Conservation (phyloP, 345 rosid species). For the Euphorbia lathyris region DNA sequence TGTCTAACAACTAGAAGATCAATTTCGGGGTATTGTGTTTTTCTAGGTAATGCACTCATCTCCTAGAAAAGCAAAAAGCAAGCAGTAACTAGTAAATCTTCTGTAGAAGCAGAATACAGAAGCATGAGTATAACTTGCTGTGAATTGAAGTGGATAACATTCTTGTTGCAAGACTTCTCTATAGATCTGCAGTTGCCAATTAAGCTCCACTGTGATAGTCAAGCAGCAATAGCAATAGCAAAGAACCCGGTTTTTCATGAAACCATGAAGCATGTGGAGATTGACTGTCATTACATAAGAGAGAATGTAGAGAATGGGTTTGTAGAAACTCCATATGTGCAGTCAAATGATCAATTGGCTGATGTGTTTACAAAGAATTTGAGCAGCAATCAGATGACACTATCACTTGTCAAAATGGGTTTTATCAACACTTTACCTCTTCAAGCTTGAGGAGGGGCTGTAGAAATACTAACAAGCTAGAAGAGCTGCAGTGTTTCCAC, state of each 20-base stretch:
- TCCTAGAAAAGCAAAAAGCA: background rate
- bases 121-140: background rate
- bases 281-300: background rate
- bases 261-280: background rate
- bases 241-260: background rate
- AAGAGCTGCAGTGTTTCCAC: too few relatives aligned
- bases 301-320: background rate
- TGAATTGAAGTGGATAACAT: background rate
- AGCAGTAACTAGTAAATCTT: too few relatives aligned
- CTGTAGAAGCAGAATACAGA: background rate
- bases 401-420: too few relatives aligned
- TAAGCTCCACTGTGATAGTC: background rate
- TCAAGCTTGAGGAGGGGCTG: too few relatives aligned
- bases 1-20: background rate
- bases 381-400: too few relatives aligned
- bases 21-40: background rate
- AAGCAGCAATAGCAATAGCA: background rate
- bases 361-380: too few relatives aligned
- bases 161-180: background rate
- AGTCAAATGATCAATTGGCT: background rate
- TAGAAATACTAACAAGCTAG: too few relatives aligned
- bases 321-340: background rate
- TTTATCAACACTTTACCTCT: too few relatives aligned
- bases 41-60: background rate
- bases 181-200: background rate